Base-by-base conservation (phyloP, 2,329 filamentous ascomycete species). In the Paramyrothecium roridum region DNA sequence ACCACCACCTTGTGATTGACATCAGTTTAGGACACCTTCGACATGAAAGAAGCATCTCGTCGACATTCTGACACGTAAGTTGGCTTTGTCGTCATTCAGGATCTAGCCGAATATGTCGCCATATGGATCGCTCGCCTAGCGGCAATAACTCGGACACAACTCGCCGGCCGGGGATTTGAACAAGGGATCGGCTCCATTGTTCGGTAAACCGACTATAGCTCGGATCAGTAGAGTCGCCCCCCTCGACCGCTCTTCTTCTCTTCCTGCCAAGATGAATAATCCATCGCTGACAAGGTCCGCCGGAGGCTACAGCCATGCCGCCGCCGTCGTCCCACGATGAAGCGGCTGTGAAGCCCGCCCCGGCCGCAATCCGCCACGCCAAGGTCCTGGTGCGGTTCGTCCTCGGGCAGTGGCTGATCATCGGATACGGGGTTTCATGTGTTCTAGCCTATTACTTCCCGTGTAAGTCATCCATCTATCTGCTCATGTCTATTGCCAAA, bases 401-500 rank as follows among this genome's bases (percentile, higher is more conserved):
- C 49, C 67, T 75, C 51, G 79, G 81, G 54, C 86, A 89, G 72
- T 89, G 85, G 82, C 80, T 89, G 54, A 75, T 89, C 19, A 77
- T 88, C 54, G 83, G 80, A 19, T 85, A 89, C 61, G 82, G 75
- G 2, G 57, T 83, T 73, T 70, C 74, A 72, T 66, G 76, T 80
- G 61, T 84, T 19, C 62, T 79, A 45, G 76, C 69, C 2, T 76
- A 77, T 47, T 69, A 69, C 33, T 79, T 75, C 54, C 76, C 76
- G 1, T 63, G 76, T 77, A 64, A 63, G 74, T 65, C 45, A 37
- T 3, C 54, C n/a, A n/a, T 30, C 26, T 4, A 30, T 10, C 4
- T 6, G 6, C 26, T 30, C 26, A 30, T 10, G 6, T 4, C 10
- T 10, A 10, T 10, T 30, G 26, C 26, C 4, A 10, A 30, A 10